Base-by-base conservation (phyloP, 805 yeast genomes). In the Wickerhamiella vanderwaltii region DNA sequence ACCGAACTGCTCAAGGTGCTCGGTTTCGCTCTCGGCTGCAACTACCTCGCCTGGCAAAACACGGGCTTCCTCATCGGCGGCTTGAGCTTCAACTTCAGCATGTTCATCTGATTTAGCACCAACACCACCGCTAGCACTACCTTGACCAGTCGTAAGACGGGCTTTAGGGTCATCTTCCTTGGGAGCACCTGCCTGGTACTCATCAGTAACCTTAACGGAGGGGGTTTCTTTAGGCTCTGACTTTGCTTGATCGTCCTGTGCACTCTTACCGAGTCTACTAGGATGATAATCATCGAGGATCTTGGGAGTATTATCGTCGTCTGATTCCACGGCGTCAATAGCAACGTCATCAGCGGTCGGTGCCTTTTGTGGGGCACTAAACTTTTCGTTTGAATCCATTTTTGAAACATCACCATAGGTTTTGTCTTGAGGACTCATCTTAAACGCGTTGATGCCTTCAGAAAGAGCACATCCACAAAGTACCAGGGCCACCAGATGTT, bases 261-360 rank as follows among this genome's bases (percentile, higher is more conserved):
- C 24, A 22, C 41, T 48, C 39, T 50, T 53, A n/a, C 63, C 63
- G 15, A 59, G 46, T 19, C 60, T 52, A 35, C 48, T 53, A 9
- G 64, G 63, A 43, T 60, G 62, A 41, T 59, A 61, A 43, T 61
- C 65, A 45, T 58, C 57, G 23, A 58, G 48, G 20, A 59, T 59
- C n/a, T 51, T 55, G 4, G 62, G 56, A 29, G 49, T 49, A 29
- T 55, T 50, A 37, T 51, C 48, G 31, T 48, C 53, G 4, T 15
- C 34, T 7, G 13, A 33, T 23, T 29, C 36, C 9, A 9, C 32
- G 28, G 13, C 24, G 4, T 29, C 43, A 18, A 18, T 11, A 9
- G 18, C 38, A 19, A 28, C 44, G 18, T 36, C 42, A 3, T 32
- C 22, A 19, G 43, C 46, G 17, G 36, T 52, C 6, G 51, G 57